Evolutionary conservation across 1,284 basidiomycete genomes (phyloP), one percentile per base, ranked within the genome.

Genomic region (Tetrapyrgos nigripes): DNA sequence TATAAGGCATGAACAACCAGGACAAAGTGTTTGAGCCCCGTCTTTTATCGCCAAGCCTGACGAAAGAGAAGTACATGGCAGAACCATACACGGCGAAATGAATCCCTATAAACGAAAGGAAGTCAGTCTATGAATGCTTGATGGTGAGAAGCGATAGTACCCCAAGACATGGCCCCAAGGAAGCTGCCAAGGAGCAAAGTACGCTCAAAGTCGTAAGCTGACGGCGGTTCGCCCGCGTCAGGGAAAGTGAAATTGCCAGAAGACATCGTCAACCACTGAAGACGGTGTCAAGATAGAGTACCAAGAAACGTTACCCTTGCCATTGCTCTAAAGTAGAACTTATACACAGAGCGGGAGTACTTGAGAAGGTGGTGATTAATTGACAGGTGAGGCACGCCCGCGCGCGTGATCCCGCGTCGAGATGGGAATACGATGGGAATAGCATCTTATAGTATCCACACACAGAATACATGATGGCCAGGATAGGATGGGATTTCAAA

Each of bases 121-220:
- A 23, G 10, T 50, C 17, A 28, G 19, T 19, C 10, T 23, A 10
- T 50, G 27, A 29, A 23, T 27, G 17, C 10, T 23, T 23, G 47
- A 23, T 23, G 9, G 17, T 19, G 17, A 50, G n/a, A 50, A 50
- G 47, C 47, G 10, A 27, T n/a, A n/a, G n/a, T 50, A 50, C 47
- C 47, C 19, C 27, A 50, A 5, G 47, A 9, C 47, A 50, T 29
- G 47, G 6, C 5, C 17, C 47, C 47, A 50, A 50, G 19, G 24
- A 50, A 50, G 19, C 47, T 50, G 17, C 47, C 47, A 27, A 50
- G 8, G 9, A 50, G 27, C 11, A 50, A 24, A 50, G 47, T 50
- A 24, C 47, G 47, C 47, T 50, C 47, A 50, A 50, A 50, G 21
- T 23, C 47, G 11, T 24, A 50, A 50, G 5, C 47, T 19, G 47